These are phyloP conservation scores for Aspergillus felis DNA, from an alignment of 2,329 filamentous ascomycete species.

Conservation along the genomic window DNA sequence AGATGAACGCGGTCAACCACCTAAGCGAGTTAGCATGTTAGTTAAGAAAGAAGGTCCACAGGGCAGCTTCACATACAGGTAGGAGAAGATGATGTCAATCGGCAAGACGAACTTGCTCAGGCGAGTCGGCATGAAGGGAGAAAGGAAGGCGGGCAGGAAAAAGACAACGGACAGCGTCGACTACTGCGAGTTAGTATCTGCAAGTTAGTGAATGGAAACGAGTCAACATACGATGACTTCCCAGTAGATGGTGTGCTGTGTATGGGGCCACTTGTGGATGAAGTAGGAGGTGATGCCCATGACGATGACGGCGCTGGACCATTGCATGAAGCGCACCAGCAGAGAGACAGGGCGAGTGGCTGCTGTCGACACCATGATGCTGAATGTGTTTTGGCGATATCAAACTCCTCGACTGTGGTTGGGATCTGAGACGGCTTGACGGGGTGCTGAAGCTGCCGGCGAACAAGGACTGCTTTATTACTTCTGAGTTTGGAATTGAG, in stretches of 20 bases:
- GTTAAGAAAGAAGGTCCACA: not conserved
- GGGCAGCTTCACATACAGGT: not conserved
- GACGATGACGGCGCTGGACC: conserved; percentile 22
- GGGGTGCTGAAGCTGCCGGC: too few relatives aligned
- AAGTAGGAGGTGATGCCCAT: conserved; percentile 21
- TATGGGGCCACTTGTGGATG: conserved; percentile 14
- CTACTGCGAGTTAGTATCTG: not conserved
- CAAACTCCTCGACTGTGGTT: not conserved
- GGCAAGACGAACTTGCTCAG: not conserved
- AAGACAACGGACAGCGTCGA: not conserved
- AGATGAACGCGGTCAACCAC: conserved; percentile 3
- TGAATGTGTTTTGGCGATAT: not conserved
- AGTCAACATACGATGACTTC: conserved; percentile 19
- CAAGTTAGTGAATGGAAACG: not conserved
- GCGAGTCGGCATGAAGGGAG: not conserved
- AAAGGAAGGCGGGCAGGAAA: not conserved
- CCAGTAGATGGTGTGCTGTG: conserved; percentile 19
- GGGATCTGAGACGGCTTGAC: too few relatives aligned
- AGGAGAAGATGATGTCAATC: not conserved
- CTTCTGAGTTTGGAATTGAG: too few relatives aligned
- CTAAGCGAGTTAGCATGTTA: not conserved
- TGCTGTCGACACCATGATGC: not conserved
- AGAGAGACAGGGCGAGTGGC: not conserved
- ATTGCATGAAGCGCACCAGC: conserved; percentile 14
- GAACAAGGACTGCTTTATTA: too few relatives aligned